Percentiles rank a stretch among this genome's conserved stretches.
Evolutionary conservation across 805 yeast species (phyloP).

Genomic region (Ascoidea tarda): DNA sequence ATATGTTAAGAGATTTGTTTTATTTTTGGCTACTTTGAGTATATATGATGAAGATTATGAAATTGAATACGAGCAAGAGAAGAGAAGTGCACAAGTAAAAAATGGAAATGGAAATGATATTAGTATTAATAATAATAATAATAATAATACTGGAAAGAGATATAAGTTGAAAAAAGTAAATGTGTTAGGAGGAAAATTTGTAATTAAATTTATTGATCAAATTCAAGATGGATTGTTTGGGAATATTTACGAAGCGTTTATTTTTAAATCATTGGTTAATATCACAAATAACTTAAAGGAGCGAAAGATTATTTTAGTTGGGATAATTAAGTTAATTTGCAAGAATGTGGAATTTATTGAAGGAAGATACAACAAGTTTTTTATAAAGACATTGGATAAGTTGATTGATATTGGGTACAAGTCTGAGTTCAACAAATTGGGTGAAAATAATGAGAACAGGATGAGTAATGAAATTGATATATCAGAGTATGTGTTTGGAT

Average conservation of each 20-base stretch:
- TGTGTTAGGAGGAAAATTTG: slow-evolving; percentile 32
- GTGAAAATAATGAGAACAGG: slow-evolving; percentile 18
- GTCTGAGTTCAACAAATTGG: slow-evolving; percentile 19
- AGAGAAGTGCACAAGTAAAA: no score
- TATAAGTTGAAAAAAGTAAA: slow-evolving; percentile 16
- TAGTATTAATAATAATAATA: slow-evolving; percentile 4
- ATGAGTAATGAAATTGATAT: slow-evolving; percentile 32
- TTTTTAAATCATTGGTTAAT: slow-evolving; percentile 34
- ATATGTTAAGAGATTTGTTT: slow-evolving; percentile 55
- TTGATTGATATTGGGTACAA: slow-evolving; percentile 23
- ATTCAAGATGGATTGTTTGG: slow-evolving; percentile 52
- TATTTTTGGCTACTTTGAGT: slow-evolving; percentile 43
- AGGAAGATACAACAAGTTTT: slow-evolving; percentile 27
- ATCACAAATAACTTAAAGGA: slow-evolving; percentile 29
- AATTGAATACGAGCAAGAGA: no score
- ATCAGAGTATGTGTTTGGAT: slow-evolving; percentile 78
- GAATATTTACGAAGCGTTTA: slow-evolving; percentile 31
- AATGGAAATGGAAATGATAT: no score
- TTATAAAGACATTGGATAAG: slow-evolving; percentile 28
- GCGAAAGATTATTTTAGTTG: slow-evolving; percentile 38
- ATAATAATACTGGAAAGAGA: no score
- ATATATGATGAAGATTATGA: slow-evolving; percentile 15
- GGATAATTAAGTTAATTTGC: slow-evolving; percentile 28
- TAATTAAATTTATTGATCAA: slow-evolving; percentile 50
- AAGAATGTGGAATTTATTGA: slow-evolving; percentile 18